Base-by-base conservation (phyloP, 2,329 filamentous ascomycete species). In the Colletotrichum magnum region DNA sequence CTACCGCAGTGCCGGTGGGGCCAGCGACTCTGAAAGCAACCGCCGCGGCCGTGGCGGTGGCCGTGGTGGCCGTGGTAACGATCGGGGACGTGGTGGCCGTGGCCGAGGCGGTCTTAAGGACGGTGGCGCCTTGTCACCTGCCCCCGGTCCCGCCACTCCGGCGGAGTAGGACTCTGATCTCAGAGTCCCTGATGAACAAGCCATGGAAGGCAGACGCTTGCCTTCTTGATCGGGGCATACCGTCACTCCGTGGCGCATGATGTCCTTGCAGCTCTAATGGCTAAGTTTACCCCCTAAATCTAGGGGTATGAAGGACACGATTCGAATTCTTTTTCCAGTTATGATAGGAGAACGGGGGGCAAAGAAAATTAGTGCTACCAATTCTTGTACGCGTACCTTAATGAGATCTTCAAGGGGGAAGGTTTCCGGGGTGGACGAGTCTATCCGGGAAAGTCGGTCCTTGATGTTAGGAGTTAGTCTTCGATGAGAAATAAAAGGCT, bases 1-100 rank as follows among this genome's bases (percentile, higher is more conserved):
- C 69, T 97, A 97, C 83, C 91, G 94, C 74, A 97, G 94, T 77
- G 93, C 92, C 64, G 93, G 90, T 61, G 94, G 93, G 68, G 95
- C 93, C 69, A 92, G 90, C 77, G 91, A 90, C 72, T 89, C 87
- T 43, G 88, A 90, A 75, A 87, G 86, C 67, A 88, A 85, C 67
- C 83, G 86, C 70, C 85, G 87, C 12, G 86, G 85, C 24, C 86
- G 89, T 54, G 89, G 89, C 16, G 85, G 83, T 39, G 83, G 88
- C 13, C 86, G 88, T 18, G 83, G 86, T 15, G 85, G 88, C 43
- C 88, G 90, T 54, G 88, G 89, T 56, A 84, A 85, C 69, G 86
- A 89, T 63, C 85, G 90, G 47, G 86, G 88, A 36, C 82, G 88
- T 58, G 86, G 88, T 39, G 85, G 87, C 12, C 84, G 88, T 59